Base-by-base conservation (phyloP, 1,284 basidiomycete genomes). In the Rhodotorula sp. region DNA sequence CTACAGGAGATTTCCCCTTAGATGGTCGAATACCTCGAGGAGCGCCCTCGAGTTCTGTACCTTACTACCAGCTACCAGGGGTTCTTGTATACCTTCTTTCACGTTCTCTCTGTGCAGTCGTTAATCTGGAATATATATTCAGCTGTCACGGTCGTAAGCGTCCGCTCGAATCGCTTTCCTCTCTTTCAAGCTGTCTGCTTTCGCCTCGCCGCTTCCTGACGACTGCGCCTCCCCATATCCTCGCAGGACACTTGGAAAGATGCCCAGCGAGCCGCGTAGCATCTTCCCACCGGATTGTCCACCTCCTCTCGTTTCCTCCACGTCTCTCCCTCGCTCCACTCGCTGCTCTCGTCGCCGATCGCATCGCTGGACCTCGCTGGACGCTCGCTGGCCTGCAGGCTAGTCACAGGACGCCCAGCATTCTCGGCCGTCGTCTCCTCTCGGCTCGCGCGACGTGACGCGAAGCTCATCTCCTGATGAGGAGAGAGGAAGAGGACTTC, bases 1-100 rank as follows among this genome's bases (percentile, higher is more conserved):
- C 84, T 99, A 22, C 85, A 81, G 78, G 79, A 77, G 47, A 69
- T 76, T 6, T 64, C 61, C 10, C 70, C 59, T 31, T 70, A 34
- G 52, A 18, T 18, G 53, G 18, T 10, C 20, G 31, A 5, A 26
- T 11, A 31, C 4, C 13, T 16, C 20, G 53, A 40, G 54, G 53
- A 31, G 31, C n/a, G n/a, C 13, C 16, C 30, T 31, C 18, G 16
- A 8, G 28, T 30, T 54, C n/a, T 54, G 18, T 54, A 30, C 52
- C 52, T 20, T 54, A 28, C 52, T 54, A 13, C 40, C 10, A 44
- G 40, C 13, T 18, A 44, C 13, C 40, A 3, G 9, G 40, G 11
- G 40, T 18, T 44, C 10, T 44, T 44, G 40, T 26, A 15, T 51
- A 9, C 24, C 50, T 10, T 26, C 15, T 2, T 8, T 24, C 47